A percentile compares a stretch with the other conserved stretches of the same genome.
phyloP scores from a whole-genome alignment of 192 early-diverging fungal genomes.

The Backusella morwellensis region DNA sequence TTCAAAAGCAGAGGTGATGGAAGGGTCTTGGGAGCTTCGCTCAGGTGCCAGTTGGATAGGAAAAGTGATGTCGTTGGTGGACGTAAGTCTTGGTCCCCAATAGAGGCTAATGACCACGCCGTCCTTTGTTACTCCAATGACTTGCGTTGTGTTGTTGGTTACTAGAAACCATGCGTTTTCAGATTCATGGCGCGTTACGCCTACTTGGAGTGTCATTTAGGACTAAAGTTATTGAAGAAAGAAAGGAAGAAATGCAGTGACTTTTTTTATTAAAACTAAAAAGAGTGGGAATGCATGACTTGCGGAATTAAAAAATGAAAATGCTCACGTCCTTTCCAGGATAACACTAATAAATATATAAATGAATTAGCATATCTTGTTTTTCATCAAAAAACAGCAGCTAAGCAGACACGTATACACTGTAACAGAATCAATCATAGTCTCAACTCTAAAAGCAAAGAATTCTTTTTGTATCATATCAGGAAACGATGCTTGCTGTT shows the following conservation, averaged over 20 bases:
- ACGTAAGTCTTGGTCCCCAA: slow-evolving; percentile 12
- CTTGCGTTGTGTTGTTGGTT: slow-evolving; percentile 8
- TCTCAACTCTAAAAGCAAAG: too few species aligned
- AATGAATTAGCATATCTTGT: too few species aligned
- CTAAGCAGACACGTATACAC: too few species aligned
- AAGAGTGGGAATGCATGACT: too few species aligned
- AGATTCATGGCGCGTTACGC: slow-evolving; percentile 4
- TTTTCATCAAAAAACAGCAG: too few species aligned
- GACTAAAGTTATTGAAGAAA: not conserved
- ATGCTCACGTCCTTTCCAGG: too few species aligned
- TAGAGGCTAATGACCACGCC: slow-evolving; percentile 13
- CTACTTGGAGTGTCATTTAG: not conserved
- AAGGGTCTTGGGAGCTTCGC: slow-evolving; percentile 21
- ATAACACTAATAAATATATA: too few species aligned
- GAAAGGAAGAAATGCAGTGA: not conserved
- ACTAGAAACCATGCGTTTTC: slow-evolving; percentile 13
- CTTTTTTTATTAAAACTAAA: too few species aligned
- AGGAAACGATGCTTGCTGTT: too few species aligned
- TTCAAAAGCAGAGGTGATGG: slow-evolving; percentile 11
- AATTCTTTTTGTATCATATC: too few species aligned
- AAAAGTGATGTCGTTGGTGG: not conserved
- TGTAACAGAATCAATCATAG: too few species aligned
- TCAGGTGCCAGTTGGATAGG: not conserved
- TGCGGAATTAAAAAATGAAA: too few species aligned
- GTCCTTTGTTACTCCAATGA: not conserved